Evolutionary conservation across 345 rosid species (phyloP), one percentile per base, ranked within the genome.

Genomic region (Draba incana): DNA sequence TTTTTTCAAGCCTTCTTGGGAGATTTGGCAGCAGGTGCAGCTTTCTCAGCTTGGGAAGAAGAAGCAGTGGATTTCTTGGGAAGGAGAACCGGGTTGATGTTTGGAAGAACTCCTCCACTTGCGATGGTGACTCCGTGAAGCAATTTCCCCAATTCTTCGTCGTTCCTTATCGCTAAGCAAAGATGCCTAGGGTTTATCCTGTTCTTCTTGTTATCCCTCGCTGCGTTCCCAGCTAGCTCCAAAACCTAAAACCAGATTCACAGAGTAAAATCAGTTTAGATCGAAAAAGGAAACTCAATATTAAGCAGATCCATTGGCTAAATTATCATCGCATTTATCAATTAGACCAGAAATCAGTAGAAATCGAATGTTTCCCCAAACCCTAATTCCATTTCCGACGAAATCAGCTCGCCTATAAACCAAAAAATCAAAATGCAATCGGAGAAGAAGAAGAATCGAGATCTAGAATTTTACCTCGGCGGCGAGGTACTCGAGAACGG

Each of bases 401-500:
- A 23, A 31, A 28, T 28, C 24, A 16, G 8, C 31, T 31, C 35
- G 35, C 4, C 4, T 4, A 24, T 33, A 7, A 15, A 31, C 14
- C 12, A 31, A 5, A 30, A 28, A 38, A 69, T 54, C 15, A 24
- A 1, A 71, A 64, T 64, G 64, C 44, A 49, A 69, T 33, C 54
- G 11, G 23, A n/a, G 47, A 35, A 35, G 10, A 35, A 35, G 10
- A 35, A 25, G 2, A 42, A 50, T 1, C 42, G 74, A 54, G 77
- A 75, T 72, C 66, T 57, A 28, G 30, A 25, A 41, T 38, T 9
- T 2, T 67, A 85, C 96, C 87, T 89, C 96, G 3, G 96, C 92
- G 7, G 96, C 92, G 4, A 89, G 82, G 50, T 89, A 89, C 81
- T 89, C 92, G 33, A 89, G 85, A 4, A 89, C 96, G 4, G 92